Evolutionary conservation across 495 filamentous ascomycete genomes (phyloP), one percentile per base, ranked within the genome.

Genomic region (Baudoinia panamericana): DNA sequence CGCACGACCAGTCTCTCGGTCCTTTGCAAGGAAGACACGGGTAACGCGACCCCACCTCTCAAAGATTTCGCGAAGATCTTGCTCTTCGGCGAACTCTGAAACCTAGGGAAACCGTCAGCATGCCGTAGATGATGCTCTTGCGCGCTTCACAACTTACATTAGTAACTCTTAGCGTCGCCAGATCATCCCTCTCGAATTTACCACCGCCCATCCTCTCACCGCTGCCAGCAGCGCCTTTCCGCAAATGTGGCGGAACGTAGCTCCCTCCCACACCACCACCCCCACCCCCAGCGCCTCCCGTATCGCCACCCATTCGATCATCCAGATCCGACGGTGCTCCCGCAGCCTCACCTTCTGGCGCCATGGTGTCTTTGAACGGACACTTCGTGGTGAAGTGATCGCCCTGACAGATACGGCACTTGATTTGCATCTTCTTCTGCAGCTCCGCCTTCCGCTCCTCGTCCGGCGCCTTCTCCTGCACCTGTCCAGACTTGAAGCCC

Each of bases 381-480:
- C 80, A 97, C 56, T 88, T 75, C 21, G 88, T 85, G 3, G 90
- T 97, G 68, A 94, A 97, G 71, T 97, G 90, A 67, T 96, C 92
- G 51, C 92, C 90, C 61, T 77, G 81, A 66, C 90, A 97, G 58
- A 97, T 96, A 68, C 90, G 78, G 65, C 90, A 97, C 72, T 95
- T 95, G 66, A 97, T 92, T 72, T 93, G 93, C 75, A 93, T 93
- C 65, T 94, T 84, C 76, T 88, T 93, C 44, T 95, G 70, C 70
- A 84, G 75, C 51, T 85, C 84, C 27, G 47, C 44, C 69, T 93
- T 78, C 67, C 72, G 50, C 25, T 56, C 53, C 29, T 39, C 35
- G 51, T 63, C 65, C 56, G 73, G 74, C 41, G 75, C 75, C 69
- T 84, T 82, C 65, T 80, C 75, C 45, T 76, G 78, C 45, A 70